Conservation (phyloP, 1,139 yeast species). For the Geotrichum bryndzae region DNA sequence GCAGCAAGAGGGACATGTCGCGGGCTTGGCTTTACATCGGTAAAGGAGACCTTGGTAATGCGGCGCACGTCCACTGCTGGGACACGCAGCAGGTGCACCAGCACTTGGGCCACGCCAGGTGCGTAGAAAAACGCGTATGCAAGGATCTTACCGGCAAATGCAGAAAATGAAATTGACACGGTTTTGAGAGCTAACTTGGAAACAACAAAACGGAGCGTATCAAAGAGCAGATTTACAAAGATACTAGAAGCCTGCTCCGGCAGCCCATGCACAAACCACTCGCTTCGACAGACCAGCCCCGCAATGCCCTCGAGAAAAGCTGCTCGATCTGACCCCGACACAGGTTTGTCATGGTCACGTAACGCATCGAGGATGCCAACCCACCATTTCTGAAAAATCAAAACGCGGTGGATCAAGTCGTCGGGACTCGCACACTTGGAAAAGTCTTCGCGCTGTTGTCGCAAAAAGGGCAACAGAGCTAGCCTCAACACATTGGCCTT, state of each 20-base stretch:
- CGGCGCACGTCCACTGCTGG: constrained; percentile 38
- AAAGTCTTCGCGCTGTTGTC: constrained; percentile 33
- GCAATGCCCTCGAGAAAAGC: constrained; percentile 73
- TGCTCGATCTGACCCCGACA: constrained; percentile 52
- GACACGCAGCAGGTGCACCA: constrained; percentile 57
- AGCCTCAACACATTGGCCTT: constrained; percentile 64
- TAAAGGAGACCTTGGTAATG: constrained; percentile 26
- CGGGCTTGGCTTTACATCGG: constrained; percentile 20
- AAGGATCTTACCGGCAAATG: constrained; percentile 75
- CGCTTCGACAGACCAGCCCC: constrained; percentile 54
- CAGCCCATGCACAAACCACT: constrained; percentile 47
- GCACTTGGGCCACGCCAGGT: constrained; percentile 58
- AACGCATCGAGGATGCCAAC: constrained; percentile 45
- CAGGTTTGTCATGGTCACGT: constrained; percentile 31
- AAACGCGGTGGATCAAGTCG: constrained; percentile 24
- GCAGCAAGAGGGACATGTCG: constrained; percentile 16
- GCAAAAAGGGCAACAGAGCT: constrained; percentile 58
- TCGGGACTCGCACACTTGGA: constrained; percentile 14
- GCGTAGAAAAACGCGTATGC: constrained; percentile 59
- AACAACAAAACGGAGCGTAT: constrained; percentile 55
- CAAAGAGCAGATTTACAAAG: constrained; percentile 33
- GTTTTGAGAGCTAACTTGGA: constrained; percentile 48
- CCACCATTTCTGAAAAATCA: constrained; percentile 63
- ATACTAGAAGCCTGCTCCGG: constrained; percentile 6
- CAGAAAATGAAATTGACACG: constrained; percentile 55